These are phyloP conservation scores for Macrotyloma uniflorum DNA, from an alignment of 306 rosid genomes.

Conservation along the genomic window DNA sequence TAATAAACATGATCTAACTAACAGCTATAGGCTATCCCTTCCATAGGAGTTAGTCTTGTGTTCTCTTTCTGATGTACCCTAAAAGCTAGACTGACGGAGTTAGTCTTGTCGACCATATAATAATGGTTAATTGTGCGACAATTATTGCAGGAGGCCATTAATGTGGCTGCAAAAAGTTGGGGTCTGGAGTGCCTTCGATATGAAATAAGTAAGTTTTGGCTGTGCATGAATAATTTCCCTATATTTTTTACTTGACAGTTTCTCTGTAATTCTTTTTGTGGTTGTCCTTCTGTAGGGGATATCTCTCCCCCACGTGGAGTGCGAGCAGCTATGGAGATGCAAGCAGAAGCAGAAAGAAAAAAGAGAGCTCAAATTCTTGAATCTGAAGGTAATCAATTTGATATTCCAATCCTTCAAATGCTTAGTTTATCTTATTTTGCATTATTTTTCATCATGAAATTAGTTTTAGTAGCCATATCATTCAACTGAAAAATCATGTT, in stretches of 20 bases:
- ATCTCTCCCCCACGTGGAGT: slow-evolving; percentile 97
- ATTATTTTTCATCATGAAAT: slow-evolving; percentile 30
- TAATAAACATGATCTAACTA: slow-evolving; percentile 17
- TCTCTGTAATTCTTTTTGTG: slow-evolving; percentile 11
- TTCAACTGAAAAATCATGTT: not conserved
- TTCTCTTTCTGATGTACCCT: slow-evolving; percentile 25
- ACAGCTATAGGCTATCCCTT: not conserved
- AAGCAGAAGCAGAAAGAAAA: slow-evolving; percentile 97
- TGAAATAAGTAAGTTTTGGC: slow-evolving; percentile 75
- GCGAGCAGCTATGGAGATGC: slow-evolving; percentile 98
- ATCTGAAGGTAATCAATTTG: slow-evolving; percentile 75
- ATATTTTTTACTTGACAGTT: not conserved
- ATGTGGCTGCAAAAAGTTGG: slow-evolving; percentile 87
- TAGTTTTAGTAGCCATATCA: slow-evolving; percentile 17
- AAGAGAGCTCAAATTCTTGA: slow-evolving; percentile 97
- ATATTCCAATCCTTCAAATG: slow-evolving; percentile 15
- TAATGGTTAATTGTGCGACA: slow-evolving; percentile 33
- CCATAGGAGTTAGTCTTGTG: slow-evolving; percentile 2
- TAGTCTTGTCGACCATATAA: not conserved
- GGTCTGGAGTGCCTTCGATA: slow-evolving; percentile 96
- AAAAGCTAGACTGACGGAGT: not conserved
- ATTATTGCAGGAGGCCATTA: slow-evolving; percentile 75
- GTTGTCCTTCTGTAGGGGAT: slow-evolving; percentile 71
- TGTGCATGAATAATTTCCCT: slow-evolving; percentile 19
- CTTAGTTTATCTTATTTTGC: slow-evolving; percentile 15